Percentiles rank a stretch among this genome's conserved stretches.
phyloP scores from a whole-genome alignment of 768 basidiomycete genomes.

The Paxillus involutus region DNA sequence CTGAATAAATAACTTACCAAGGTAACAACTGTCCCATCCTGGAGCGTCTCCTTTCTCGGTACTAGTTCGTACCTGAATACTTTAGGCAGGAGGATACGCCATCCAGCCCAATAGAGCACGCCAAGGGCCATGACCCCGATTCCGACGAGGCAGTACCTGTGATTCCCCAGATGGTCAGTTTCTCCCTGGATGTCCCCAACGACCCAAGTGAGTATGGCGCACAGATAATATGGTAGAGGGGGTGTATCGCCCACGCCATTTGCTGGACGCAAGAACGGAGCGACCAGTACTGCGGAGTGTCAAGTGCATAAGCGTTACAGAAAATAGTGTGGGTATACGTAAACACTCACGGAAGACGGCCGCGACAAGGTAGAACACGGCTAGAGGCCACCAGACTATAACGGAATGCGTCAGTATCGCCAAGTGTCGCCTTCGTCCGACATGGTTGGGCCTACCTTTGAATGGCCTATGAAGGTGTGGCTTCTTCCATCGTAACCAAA shows the following conservation, averaged over 20 bases:
- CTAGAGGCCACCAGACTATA: constrained; percentile 55
- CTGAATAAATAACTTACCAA: too few relatives aligned
- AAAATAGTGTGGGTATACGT: not conserved
- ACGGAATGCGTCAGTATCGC: not conserved
- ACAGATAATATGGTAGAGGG: constrained; percentile 59
- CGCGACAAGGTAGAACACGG: constrained; percentile 53
- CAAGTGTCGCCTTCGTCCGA: not conserved
- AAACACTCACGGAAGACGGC: constrained; percentile 47
- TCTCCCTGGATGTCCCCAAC: not conserved
- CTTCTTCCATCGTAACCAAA: constrained; percentile 54
- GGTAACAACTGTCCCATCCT: constrained; percentile 55
- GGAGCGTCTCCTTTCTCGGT: constrained; percentile 45
- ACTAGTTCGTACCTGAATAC: constrained; percentile 49
- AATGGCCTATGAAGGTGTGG: constrained; percentile 50
- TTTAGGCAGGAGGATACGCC: constrained; percentile 50
- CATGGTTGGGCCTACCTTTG: constrained; percentile 37
- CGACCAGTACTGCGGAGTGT: constrained; percentile 43
- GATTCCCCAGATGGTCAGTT: not conserved
- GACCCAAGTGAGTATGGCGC: not conserved
- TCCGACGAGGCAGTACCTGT: constrained; percentile 53
- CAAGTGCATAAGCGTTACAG: not conserved
- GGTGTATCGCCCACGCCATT: constrained; percentile 59
- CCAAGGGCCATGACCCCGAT: constrained; percentile 48
- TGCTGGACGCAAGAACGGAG: constrained; percentile 51
- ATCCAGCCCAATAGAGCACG: constrained; percentile 53